These are phyloP conservation scores for Phytopythium delawarense DNA, from an alignment of 352 stramenopile genomes.

Conservation along the genomic window DNA sequence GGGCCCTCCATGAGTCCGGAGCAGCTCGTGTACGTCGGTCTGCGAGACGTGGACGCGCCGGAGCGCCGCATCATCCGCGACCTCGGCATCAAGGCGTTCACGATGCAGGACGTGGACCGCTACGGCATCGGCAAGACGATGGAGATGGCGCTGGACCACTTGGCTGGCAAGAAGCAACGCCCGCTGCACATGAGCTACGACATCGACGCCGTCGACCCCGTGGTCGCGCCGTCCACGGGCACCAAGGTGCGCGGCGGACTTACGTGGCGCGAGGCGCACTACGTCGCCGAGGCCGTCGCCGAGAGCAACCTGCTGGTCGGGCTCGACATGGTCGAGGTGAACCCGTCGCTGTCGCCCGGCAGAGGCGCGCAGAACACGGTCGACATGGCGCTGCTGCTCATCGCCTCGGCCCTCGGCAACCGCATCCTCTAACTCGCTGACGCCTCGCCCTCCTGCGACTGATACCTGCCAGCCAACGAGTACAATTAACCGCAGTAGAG, in stretches of 20 bases:
- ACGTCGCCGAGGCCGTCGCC: constrained; percentile 91
- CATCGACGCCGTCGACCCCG: constrained; percentile 96
- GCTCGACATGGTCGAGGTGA: constrained; percentile 97
- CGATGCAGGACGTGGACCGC: constrained; percentile 96
- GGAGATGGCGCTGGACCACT: constrained; percentile 94
- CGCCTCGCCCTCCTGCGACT: not conserved
- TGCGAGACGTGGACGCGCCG: constrained; percentile 91
- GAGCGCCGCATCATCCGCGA: constrained; percentile 91
- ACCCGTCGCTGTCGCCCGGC: constrained; percentile 86
- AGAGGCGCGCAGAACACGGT: constrained; percentile 89
- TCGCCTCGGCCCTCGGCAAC: constrained; percentile 92
- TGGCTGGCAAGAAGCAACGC: constrained; percentile 82
- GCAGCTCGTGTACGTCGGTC: constrained; percentile 95
- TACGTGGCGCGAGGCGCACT: constrained; percentile 96
- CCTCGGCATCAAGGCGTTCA: constrained; percentile 94
- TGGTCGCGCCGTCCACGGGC: constrained; percentile 93
- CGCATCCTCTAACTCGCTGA: constrained; percentile 71
- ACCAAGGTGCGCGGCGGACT: constrained; percentile 94
- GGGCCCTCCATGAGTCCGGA: constrained; percentile 70
- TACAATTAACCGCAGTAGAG: not conserved
- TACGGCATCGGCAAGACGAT: constrained; percentile 96
- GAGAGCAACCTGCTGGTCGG: constrained; percentile 87
- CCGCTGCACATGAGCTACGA: constrained; percentile 97
- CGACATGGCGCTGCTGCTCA: constrained; percentile 91
- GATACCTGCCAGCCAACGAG: not conserved